These are phyloP conservation scores for Tricholoma flavovirens DNA, from an alignment of 768 basidiomycete genomes.

Conservation along the genomic window DNA sequence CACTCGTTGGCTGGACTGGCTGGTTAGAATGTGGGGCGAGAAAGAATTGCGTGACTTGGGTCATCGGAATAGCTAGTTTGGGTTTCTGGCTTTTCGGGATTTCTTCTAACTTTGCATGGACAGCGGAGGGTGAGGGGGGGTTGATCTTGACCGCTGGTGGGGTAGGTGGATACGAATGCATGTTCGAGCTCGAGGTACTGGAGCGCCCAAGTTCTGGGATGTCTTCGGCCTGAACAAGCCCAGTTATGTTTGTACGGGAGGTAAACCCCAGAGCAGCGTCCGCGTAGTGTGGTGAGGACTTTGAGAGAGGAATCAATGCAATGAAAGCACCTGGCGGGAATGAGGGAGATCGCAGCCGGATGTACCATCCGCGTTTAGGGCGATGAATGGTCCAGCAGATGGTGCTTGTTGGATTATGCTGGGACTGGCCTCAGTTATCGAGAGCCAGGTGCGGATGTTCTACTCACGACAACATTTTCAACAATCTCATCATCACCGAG, in stretches of 20 bases:
- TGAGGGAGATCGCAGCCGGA: constrained; percentile 64
- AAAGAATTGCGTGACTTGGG: constrained; percentile 48
- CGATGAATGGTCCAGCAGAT: constrained; percentile 74
- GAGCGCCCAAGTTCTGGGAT: constrained; percentile 19
- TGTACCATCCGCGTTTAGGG: constrained; percentile 81
- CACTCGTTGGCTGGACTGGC: constrained; percentile 27
- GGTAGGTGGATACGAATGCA: constrained; percentile 58
- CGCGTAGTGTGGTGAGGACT: constrained; percentile 39
- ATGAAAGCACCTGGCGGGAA: constrained; percentile 63
- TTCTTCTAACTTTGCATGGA: constrained; percentile 24
- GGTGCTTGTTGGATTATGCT: constrained; percentile 66
- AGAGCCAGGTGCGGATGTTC: neutral
- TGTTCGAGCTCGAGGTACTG: constrained; percentile 36
- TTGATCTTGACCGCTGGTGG: constrained; percentile 29
- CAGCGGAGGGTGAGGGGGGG: constrained; percentile 29
- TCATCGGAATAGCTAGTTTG: constrained; percentile 22
- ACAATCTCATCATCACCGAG: constrained; percentile 71
- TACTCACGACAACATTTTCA: constrained; percentile 64
- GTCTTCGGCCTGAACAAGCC: constrained; percentile 8
- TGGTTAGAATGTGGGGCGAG: constrained; percentile 42
- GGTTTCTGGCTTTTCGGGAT: constrained; percentile 15
- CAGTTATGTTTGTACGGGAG: constrained; percentile 40
- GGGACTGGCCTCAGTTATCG: neutral
- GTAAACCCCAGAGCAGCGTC: constrained; percentile 49
- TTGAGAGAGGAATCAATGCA: constrained; percentile 45